phyloP scores from a whole-genome alignment of 78 protist species.

The Dictyostelium purpureum region DNA sequence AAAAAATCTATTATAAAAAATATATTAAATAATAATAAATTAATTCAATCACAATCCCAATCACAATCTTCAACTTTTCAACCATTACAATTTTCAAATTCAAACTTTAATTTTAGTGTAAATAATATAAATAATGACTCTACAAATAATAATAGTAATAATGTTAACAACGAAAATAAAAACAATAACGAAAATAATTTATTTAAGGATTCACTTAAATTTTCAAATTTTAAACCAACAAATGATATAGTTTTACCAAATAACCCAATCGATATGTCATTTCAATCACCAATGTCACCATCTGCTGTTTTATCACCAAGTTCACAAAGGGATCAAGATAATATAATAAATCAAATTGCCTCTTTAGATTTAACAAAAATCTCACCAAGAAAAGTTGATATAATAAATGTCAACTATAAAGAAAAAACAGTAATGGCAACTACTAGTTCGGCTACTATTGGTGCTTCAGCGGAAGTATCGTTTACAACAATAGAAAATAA shows the following conservation, averaged over 20 bases:
- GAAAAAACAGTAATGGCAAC: not conserved
- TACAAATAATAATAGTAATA: not conserved
- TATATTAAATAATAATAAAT: conserved; percentile 15
- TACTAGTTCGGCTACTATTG: not conserved
- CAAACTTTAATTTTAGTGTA: no score
- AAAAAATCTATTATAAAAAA: conserved; percentile 22
- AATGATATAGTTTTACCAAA: not conserved
- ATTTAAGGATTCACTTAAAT: no score
- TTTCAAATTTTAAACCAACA: no score
- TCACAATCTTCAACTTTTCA: not conserved
- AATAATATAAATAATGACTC: not conserved
- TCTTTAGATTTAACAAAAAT: not conserved
- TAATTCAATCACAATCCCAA: not conserved
- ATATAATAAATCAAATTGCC: not conserved
- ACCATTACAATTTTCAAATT: not conserved
- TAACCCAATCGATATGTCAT: not conserved
- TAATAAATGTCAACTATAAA: no score
- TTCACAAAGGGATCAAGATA: not conserved
- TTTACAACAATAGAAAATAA: no score
- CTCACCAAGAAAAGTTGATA: conserved; percentile 7
- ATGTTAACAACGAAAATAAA: no score
- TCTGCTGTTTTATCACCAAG: not conserved
- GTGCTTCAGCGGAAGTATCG: not conserved
- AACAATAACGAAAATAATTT: no score
- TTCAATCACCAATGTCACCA: not conserved